These are phyloP conservation scores for Fragaria ananassa DNA, from an alignment of 306 rosid genomes.

Conservation along the genomic window DNA sequence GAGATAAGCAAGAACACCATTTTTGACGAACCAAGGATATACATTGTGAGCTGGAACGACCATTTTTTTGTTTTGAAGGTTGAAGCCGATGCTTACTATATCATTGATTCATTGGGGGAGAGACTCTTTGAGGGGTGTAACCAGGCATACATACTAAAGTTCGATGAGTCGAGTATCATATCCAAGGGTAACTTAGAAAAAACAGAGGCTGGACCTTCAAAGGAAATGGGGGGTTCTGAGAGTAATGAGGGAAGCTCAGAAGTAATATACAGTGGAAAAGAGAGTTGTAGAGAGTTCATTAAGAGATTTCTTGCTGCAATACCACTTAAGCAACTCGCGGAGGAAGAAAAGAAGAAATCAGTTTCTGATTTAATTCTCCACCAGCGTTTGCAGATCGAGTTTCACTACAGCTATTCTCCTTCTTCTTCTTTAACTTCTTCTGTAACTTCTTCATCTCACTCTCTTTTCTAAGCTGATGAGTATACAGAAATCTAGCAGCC, in stretches of 20 bases:
- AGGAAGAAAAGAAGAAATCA: constrained; percentile 38
- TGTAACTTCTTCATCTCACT: constrained; percentile 25
- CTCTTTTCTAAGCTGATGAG: constrained; percentile 25
- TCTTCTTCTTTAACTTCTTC: constrained; percentile 10
- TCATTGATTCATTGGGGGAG: constrained; percentile 68
- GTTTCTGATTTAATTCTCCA: constrained; percentile 35
- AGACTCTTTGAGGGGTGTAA: constrained; percentile 68
- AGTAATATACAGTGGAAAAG: constrained; percentile 55
- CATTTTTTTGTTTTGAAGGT: constrained; percentile 76
- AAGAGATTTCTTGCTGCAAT: constrained; percentile 66
- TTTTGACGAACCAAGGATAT: constrained; percentile 34
- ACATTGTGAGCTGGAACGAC: constrained; percentile 88
- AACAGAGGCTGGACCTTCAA: neutral
- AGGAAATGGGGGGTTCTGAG: neutral
- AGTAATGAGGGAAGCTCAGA: constrained; percentile 6
- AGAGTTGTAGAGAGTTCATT: constrained; percentile 75
- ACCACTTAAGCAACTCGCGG: constrained; percentile 47
- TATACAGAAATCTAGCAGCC: constrained; percentile 11
- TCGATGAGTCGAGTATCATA: constrained; percentile 52
- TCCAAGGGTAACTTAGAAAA: constrained; percentile 20
- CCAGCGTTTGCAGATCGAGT: constrained; percentile 63
- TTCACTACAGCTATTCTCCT: constrained; percentile 46
- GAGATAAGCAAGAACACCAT: constrained; percentile 30
- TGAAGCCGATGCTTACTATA: constrained; percentile 57
- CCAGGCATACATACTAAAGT: constrained; percentile 57